Evolutionary conservation across 2,329 filamentous ascomycete genomes (phyloP), one percentile per base, ranked within the genome.

Genomic region (Paracamarosporium sp.): DNA sequence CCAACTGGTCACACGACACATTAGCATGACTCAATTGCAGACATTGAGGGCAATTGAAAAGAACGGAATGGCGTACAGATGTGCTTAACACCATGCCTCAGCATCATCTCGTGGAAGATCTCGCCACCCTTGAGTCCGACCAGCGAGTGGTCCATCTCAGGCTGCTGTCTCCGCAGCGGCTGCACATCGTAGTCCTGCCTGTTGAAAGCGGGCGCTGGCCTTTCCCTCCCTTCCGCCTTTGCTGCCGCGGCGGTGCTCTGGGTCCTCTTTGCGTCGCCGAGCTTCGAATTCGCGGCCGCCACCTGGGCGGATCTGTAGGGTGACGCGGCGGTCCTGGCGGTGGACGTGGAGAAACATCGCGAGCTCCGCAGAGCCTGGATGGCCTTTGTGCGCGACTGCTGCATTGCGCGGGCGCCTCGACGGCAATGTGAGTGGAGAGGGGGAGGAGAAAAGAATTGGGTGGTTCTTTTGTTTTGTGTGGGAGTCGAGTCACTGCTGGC

Each of bases 41-140:
- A 8, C 27, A 33, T 33, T 17, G 50, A 46, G 48, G 38, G 22
- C 31, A 41, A 24, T 20, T 20, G 36, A 59, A 43, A 35, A 50
- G 46, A 51, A 53, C 30, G 27, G 24, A 33, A 15, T 17, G 53
- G 89, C 92, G 75, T 84, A 96, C 92, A 98, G 73, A 98, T 86
- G 78, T 97, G 92, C 82, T 97, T 95, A 55, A 99, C 94, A 68
- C 84, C 86, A 69, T 94, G 91, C 73, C 94, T 86, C 61, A 96
- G 85, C 93, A 99, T 97, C 94, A 98, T 98, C 81, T 98, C 94
- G 79, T 98, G 93, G 80, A 98, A 97, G 69, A 98, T 97, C 79
- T 97, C 90, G 74, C 95, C 95, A 74, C 95, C 94, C 48, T 88
- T 96, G 85, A 93, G 94, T 63, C 94, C 94, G 73, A 98, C 92